Evolutionary conservation across 2,329 filamentous ascomycete species (phyloP), one percentile per base, ranked within the genome.

Genomic region (Neopestalotiopsis clavispora): DNA sequence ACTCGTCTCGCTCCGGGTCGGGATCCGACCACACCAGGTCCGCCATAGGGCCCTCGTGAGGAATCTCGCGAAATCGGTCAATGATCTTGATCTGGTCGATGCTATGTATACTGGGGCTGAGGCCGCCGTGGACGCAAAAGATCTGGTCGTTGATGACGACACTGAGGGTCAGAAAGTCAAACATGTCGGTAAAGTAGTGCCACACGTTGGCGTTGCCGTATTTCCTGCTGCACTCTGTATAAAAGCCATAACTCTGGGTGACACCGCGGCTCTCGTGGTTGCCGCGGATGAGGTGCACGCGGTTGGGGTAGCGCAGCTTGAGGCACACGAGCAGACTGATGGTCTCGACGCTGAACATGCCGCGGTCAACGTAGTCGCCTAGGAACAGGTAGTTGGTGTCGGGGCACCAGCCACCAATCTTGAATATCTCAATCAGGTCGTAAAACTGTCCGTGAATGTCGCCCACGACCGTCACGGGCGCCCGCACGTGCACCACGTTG

Each of bases 131-230:
- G 6, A 99, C 96, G 81, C 96, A 99, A 81, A 99, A 99, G 74
- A 99, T 99, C 80, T 98, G 94, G 81, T 99, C 93, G 80, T 98
- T 97, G 79, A 99, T 99, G 72, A 99, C 95, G 70, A 98, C 97
- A 75, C 94, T 97, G 68, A 99, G 85, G 7, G 95, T 98, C 72
- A 99, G 86, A 81, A 97, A 99, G 83, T 99, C 96, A 82, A 99
- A 99, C 95, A 99, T 98, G 83, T 99, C 96, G 73, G 96, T 99
- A 79, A 99, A 99, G 81, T 98, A 96, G 82, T 99, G 96, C 96
- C 96, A 99, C 28, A 99, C 96, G 76, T 96, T 98, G 72, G 96
- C 94, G 78, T 97, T 98, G 79, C 96, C 96, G 82, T 99, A 99
- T 83, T 99, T 99, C 74, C 96, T 92, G 23, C 93, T 94, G 82